phyloP scores from a whole-genome alignment of 495 filamentous ascomycete genomes.

The Hypoxylon perforatum region DNA sequence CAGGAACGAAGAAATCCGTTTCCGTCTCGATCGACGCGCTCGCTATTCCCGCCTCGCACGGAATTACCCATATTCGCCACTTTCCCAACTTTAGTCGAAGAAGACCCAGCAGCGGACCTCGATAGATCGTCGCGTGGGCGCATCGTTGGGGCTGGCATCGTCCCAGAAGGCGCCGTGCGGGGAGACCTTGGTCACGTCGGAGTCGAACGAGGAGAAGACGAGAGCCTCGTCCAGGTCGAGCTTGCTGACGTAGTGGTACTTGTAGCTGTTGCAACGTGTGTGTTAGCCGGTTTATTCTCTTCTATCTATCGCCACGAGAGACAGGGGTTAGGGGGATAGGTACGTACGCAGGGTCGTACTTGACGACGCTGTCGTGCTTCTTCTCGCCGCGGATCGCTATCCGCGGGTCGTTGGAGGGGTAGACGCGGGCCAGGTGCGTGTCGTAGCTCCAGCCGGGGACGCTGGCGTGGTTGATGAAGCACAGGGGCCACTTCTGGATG shows the following conservation, averaged over 20 bases:
- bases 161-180: conserved; percentile 47
- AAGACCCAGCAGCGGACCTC: conserved; percentile 48
- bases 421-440: conserved; percentile 40
- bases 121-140: conserved; percentile 43
- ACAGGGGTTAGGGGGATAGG: background rate
- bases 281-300: conserved; percentile 14
- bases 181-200: conserved; percentile 41
- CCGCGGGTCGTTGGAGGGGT: conserved; percentile 42
- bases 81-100: conserved; percentile 33
- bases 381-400: conserved; percentile 41
- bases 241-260: conserved; percentile 53
- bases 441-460: conserved; percentile 40
- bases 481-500: conserved; percentile 45
- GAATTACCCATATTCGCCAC: background rate
- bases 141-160: conserved; percentile 36
- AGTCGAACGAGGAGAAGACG: conserved; percentile 47
- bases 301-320: no score
- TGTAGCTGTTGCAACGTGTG: conserved; percentile 33
- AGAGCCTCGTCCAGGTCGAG: conserved; percentile 48
- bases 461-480: conserved; percentile 43
- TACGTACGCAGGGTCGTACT: conserved; percentile 43
- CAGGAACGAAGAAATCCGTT: conserved; percentile 15
- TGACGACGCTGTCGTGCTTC: conserved; percentile 45
- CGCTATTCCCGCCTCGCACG: conserved; percentile 5
- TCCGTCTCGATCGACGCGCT: conserved; percentile 17